Conservation (phyloP, 2,329 filamentous ascomycete genomes). For the Pseudocercospora vitis region DNA sequence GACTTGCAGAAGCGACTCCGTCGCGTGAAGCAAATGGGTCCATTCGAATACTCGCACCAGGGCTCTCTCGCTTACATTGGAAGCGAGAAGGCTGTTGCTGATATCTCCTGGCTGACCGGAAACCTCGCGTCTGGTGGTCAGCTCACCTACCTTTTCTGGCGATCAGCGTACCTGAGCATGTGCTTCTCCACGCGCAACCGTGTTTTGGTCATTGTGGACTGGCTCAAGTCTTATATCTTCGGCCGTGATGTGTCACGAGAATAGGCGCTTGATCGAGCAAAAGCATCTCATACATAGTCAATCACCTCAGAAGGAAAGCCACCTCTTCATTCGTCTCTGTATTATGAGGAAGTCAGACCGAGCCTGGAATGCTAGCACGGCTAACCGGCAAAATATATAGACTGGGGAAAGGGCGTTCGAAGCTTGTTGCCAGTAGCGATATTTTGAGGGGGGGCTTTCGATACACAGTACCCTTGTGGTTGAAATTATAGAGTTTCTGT, state of each 20-base stretch:
- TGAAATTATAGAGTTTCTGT: too few species aligned
- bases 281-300: background rate
- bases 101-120: conserved; percentile 95
- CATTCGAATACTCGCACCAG: conserved; percentile 98
- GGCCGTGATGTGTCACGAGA: conserved; percentile 90
- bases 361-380: background rate
- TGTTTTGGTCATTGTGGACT: conserved; percentile 88
- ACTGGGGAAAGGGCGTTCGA: too few species aligned
- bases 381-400: too few species aligned
- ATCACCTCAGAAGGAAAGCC: too few species aligned
- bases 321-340: too few species aligned
- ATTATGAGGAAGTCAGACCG: background rate
- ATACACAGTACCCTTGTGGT: too few species aligned
- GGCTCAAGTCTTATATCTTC: conserved; percentile 95
- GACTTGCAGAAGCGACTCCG: conserved; percentile 80
- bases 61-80: conserved; percentile 97
- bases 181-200: conserved; percentile 99
- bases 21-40: conserved; percentile 89
- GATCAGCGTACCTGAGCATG: conserved; percentile 97
- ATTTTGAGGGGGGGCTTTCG: too few species aligned
- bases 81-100: conserved; percentile 94
- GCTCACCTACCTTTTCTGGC: conserved; percentile 97
- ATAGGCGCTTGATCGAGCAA: conserved; percentile 41
- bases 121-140: conserved; percentile 87
- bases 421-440: too few species aligned